Evolutionary conservation across 768 basidiomycete species (phyloP), one percentile per base, ranked within the genome.

Genomic region (Trametes meyenii): DNA sequence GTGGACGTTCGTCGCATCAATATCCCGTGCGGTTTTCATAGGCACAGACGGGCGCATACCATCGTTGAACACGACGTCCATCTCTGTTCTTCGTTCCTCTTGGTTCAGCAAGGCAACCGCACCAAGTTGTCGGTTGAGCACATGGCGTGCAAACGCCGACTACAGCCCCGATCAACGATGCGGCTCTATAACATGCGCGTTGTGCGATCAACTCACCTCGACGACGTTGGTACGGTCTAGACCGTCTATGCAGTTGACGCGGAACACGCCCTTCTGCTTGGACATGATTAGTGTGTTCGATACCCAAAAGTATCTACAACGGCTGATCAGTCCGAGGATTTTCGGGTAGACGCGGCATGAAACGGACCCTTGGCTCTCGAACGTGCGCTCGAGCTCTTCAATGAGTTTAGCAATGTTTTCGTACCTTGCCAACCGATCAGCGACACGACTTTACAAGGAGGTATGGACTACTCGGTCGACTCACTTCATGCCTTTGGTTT

Each of bases 161-260:
- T 97, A 71, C 44, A 39, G 51, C 52, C 24, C 46, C 65, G 39
- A 40, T 36, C 48, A 54, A 56, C 58, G 53, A 61, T 55, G 26
- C 39, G 5, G 24, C 36, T 35, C 58, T 36, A 40, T 21, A 61
- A 23, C 14, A 36, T 21, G 21, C 24, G 45, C 24, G 53, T 56
- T 21, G 54, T 19, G 23, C 36, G 42, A 13, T 21, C 49, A 13
- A 48, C 79, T 51, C 67, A 88, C 93, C 81, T 94, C 89, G 10
- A 97, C 92, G 23, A 97, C 96, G 70, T 96, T 97, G 14, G 96
- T 98, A 53, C 96, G 79, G 71, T 98, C 96, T 43, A 98, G 77
- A 68, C 95, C 96, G 70, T 98, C 96, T 46, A 98, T 96, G 71
- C 96, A 98, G 69, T 96, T 98, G 23, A 94, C 84, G 3, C 96